These are phyloP conservation scores for Penicillium griseofulvum DNA, from an alignment of 2,329 filamentous ascomycete genomes.

Conservation along the genomic window DNA sequence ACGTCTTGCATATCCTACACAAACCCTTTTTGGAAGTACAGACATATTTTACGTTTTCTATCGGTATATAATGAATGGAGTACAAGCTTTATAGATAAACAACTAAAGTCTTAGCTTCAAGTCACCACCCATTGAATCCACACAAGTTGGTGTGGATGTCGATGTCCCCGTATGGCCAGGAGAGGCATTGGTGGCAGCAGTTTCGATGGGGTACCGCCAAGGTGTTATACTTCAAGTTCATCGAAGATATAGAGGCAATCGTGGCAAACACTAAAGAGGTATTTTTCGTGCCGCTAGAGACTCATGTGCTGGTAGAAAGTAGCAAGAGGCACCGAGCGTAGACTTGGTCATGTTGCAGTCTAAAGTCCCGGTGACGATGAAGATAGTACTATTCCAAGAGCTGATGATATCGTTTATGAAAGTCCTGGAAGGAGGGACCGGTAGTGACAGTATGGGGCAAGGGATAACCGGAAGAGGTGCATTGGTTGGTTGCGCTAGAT, in stretches of 20 bases:
- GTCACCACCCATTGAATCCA: too few relatives aligned
- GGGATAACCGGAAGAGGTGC: neutral
- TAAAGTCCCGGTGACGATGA: neutral
- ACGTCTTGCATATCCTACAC: too few relatives aligned
- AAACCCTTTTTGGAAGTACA: too few relatives aligned
- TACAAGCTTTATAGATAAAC: too few relatives aligned
- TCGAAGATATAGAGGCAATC: neutral
- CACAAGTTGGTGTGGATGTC: neutral
- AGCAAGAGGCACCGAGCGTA: neutral
- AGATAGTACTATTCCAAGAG: neutral
- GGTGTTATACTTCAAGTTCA: neutral
- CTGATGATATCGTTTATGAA: neutral
- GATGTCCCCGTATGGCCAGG: neutral
- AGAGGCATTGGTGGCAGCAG: neutral
- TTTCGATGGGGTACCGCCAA: neutral
- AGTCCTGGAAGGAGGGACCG: neutral
- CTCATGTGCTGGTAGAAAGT: neutral
- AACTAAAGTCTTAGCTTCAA: too few relatives aligned
- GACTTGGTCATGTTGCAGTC: neutral
- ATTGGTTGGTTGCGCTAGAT: neutral
- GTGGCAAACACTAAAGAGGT: neutral
- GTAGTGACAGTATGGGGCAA: neutral
- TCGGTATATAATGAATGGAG: too few relatives aligned
- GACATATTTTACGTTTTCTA: too few relatives aligned
- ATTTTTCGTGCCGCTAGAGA: neutral